Percentiles rank a stretch among this genome's conserved stretches.
Conservation (phyloP, 495 filamentous ascomycete species). For the Trichodelitschia bisporula region DNA sequence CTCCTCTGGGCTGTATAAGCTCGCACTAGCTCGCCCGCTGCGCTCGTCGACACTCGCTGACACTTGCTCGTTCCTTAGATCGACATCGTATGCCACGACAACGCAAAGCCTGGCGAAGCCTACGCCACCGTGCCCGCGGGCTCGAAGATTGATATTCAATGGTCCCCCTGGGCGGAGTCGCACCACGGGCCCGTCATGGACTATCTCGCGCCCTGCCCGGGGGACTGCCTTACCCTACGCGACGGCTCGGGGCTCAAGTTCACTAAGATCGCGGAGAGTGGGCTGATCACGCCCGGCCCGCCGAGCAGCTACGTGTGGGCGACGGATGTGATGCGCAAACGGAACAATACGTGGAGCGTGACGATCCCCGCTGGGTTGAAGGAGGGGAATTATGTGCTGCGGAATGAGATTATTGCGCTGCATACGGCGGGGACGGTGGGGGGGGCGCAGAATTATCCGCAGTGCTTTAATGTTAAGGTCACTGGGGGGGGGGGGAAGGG, state of each 20-base stretch:
- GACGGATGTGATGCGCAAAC: constrained; percentile 5
- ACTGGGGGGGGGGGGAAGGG: not conserved
- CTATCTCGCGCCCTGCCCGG: constrained; percentile 7
- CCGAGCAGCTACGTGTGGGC: constrained; percentile 5
- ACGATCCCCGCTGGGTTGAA: constrained; percentile 6
- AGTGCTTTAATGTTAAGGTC: constrained; percentile 2
- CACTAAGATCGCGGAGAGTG: constrained; percentile 8
- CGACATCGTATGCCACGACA: constrained; percentile 49
- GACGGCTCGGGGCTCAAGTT: constrained; percentile 6
- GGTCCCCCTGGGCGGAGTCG: constrained; percentile 6
- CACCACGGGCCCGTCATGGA: constrained; percentile 9
- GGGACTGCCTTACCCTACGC: constrained; percentile 2
- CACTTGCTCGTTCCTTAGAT: constrained; percentile 15
- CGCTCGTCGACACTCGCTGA: no score
- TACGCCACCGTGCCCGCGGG: constrained; percentile 15
- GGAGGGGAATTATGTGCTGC: constrained; percentile 4
- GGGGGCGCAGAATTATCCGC: constrained; percentile 3
- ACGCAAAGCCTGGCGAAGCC: constrained; percentile 24
- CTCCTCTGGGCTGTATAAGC: no score
- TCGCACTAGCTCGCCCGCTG: no score
- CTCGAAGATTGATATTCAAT: constrained; percentile 5
- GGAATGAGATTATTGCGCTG: constrained; percentile 4
- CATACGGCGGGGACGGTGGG: not conserved
- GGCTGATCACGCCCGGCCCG: constrained; percentile 1
- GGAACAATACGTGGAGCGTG: constrained; percentile 6